These are phyloP conservation scores for Metschnikowia lochheadii DNA, from an alignment of 805 yeast genomes.

Conservation along the genomic window DNA sequence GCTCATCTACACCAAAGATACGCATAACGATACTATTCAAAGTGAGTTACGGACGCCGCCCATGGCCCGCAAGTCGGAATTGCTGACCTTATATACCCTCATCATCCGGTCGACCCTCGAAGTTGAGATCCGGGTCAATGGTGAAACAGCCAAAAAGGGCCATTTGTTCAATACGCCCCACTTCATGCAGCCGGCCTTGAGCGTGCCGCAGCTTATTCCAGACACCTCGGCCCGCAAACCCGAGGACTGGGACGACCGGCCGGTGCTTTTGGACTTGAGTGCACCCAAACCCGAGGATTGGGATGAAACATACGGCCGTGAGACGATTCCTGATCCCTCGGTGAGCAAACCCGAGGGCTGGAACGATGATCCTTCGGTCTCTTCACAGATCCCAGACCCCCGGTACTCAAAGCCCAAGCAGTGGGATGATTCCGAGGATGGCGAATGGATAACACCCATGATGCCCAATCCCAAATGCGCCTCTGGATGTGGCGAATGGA, in stretches of 20 bases:
- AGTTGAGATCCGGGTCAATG: constrained; percentile 80
- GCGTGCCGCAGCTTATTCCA: constrained; percentile 57
- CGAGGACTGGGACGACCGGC: constrained; percentile 74
- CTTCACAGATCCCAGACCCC: constrained; percentile 62
- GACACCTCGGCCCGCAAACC: constrained; percentile 67
- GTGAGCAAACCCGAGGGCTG: constrained; percentile 72
- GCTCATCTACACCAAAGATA: constrained; percentile 59
- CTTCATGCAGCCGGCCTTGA: constrained; percentile 59
- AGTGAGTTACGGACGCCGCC: constrained; percentile 69
- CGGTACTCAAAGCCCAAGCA: constrained; percentile 61
- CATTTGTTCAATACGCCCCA: constrained; percentile 50
- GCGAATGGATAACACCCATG: constrained; percentile 72
- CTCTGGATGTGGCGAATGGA: constrained; percentile 81
- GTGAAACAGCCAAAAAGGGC: constrained; percentile 69
- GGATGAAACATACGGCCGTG: constrained; percentile 66
- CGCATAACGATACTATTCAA: constrained; percentile 57
- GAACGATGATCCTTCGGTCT: constrained; percentile 55
- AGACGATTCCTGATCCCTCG: constrained; percentile 59
- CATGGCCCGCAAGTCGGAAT: constrained; percentile 52
- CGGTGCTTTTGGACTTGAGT: constrained; percentile 56
- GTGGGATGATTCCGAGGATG: constrained; percentile 92
- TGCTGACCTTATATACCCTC: constrained; percentile 72
- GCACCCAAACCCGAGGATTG: constrained; percentile 76
- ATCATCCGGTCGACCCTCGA: constrained; percentile 60
- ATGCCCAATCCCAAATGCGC: constrained; percentile 73